A percentile compares a stretch with the other conserved stretches of the same genome.
phyloP scores from a whole-genome alignment of 2,329 filamentous ascomycete species.

The Fusarium veterinarium region DNA sequence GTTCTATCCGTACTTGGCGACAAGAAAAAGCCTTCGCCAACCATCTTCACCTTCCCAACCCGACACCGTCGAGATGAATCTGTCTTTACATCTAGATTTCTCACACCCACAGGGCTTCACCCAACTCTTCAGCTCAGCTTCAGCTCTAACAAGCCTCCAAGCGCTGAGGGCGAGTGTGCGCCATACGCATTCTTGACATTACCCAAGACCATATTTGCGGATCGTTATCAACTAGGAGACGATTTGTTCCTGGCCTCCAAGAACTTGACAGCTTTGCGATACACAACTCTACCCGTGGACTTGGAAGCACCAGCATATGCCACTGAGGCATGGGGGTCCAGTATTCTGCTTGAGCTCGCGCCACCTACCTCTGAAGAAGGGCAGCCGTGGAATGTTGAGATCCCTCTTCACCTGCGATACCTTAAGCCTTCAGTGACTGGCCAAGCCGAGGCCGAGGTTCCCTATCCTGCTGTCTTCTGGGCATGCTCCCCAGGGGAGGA shows the following conservation, averaged over 20 bases:
- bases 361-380: constrained; percentile 56
- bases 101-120: constrained; percentile 82
- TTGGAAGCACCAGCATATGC: constrained; percentile 91
- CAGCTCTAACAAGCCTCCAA: constrained; percentile 61
- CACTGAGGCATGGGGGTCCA: constrained; percentile 81
- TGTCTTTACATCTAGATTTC: constrained; percentile 72
- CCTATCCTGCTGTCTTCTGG: constrained; percentile 91
- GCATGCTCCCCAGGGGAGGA: constrained; percentile 79
- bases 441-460: constrained; percentile 67
- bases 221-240: constrained; percentile 86
- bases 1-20: constrained; percentile 83
- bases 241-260: constrained; percentile 83
- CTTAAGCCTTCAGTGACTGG: constrained; percentile 71
- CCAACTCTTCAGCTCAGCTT: constrained; percentile 80
- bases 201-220: constrained; percentile 83
- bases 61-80: constrained; percentile 73
- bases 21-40: constrained; percentile 76
- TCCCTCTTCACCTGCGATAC: constrained; percentile 90
- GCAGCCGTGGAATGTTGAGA: constrained; percentile 70
- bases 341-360: constrained; percentile 78
- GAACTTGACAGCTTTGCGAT: constrained; percentile 75
- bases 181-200: constrained; percentile 86
- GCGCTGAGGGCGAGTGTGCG: constrained; percentile 70
- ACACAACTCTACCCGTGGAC: constrained; percentile 81
- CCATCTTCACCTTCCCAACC: constrained; percentile 85